phyloP scores from a whole-genome alignment of 345 rosid genomes.

The Gossypium anomalum region DNA sequence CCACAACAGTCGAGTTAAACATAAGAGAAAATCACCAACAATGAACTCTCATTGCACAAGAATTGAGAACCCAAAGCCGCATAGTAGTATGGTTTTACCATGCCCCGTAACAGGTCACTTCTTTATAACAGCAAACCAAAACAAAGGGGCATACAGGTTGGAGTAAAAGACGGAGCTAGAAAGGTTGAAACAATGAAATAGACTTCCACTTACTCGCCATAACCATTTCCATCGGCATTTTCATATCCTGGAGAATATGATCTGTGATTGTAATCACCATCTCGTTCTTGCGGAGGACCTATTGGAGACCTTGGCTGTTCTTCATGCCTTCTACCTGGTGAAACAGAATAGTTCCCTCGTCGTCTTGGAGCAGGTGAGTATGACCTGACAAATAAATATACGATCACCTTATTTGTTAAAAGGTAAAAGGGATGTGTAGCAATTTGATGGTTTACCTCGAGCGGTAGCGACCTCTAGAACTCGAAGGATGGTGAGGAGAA shows the following conservation, averaged over 20 bases:
- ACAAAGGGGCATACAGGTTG: background rate
- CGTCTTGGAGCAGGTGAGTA: slow-evolving; percentile 73
- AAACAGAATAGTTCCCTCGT: slow-evolving; percentile 55
- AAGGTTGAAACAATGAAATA: background rate
- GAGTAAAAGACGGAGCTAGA: background rate
- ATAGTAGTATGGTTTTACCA: background rate
- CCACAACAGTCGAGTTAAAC: background rate
- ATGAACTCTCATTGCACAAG: background rate
- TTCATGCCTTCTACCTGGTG: slow-evolving; percentile 65
- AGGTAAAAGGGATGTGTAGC: background rate
- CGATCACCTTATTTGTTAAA: background rate
- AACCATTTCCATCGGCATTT: slow-evolving; percentile 41
- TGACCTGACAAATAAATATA: slow-evolving; percentile 43
- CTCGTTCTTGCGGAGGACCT: slow-evolving; percentile 66
- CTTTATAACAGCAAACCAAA: background rate
- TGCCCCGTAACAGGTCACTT: background rate
- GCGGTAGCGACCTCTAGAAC: slow-evolving; percentile 70
- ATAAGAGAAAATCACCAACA: background rate
- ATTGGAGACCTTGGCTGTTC: slow-evolving; percentile 65
- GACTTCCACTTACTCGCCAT: slow-evolving; percentile 43
- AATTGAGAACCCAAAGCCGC: background rate
- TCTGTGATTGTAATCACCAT: slow-evolving; percentile 42
- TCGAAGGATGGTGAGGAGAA: slow-evolving; percentile 64
- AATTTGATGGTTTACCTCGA: slow-evolving; percentile 54
- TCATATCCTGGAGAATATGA: slow-evolving; percentile 62